phyloP scores from a whole-genome alignment of 495 filamentous ascomycete genomes.

The Amphirosellinia nigrospora region DNA sequence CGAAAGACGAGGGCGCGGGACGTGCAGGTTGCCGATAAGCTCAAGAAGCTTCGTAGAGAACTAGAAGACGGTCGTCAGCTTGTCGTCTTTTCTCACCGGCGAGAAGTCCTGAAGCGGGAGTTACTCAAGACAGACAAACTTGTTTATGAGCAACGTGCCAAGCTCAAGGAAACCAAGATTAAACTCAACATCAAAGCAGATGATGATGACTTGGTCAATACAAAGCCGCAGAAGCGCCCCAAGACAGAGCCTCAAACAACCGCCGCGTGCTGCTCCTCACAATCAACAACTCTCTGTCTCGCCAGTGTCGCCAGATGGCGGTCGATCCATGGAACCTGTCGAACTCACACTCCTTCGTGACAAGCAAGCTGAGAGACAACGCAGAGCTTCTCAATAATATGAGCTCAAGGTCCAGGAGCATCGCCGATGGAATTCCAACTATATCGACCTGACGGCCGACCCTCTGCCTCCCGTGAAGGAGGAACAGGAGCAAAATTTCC shows the following conservation, averaged over 20 bases:
- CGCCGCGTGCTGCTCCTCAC: slow-evolving; percentile 45
- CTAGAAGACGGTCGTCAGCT: slow-evolving; percentile 87
- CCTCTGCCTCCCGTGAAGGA: slow-evolving; percentile 78
- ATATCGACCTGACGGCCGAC: slow-evolving; percentile 80
- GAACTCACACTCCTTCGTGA: slow-evolving; percentile 81
- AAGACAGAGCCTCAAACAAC: slow-evolving; percentile 39
- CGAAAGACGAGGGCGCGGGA: slow-evolving; percentile 94
- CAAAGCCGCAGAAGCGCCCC: slow-evolving; percentile 83
- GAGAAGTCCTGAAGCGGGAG: slow-evolving; percentile 79
- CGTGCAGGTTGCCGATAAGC: slow-evolving; percentile 90
- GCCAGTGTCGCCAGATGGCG: slow-evolving; percentile 70
- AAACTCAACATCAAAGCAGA: slow-evolving; percentile 88
- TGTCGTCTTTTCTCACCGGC: slow-evolving; percentile 73
- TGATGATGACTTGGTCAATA: slow-evolving; percentile 93
- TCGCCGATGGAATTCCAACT: slow-evolving; percentile 83
- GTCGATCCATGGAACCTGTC: slow-evolving; percentile 65
- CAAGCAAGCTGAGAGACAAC: slow-evolving; percentile 80
- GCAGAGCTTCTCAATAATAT: slow-evolving; percentile 77
- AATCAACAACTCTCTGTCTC: slow-evolving; percentile 67
- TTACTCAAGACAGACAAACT: slow-evolving; percentile 72
- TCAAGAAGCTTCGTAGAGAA: slow-evolving; percentile 89
- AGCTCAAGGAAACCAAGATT: slow-evolving; percentile 84
- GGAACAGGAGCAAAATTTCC: slow-evolving; percentile 62
- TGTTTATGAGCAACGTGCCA: slow-evolving; percentile 79
- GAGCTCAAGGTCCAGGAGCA: slow-evolving; percentile 82